Conservation (phyloP, 352 stramenopile genomes). For the Peronospora farinosa region DNA sequence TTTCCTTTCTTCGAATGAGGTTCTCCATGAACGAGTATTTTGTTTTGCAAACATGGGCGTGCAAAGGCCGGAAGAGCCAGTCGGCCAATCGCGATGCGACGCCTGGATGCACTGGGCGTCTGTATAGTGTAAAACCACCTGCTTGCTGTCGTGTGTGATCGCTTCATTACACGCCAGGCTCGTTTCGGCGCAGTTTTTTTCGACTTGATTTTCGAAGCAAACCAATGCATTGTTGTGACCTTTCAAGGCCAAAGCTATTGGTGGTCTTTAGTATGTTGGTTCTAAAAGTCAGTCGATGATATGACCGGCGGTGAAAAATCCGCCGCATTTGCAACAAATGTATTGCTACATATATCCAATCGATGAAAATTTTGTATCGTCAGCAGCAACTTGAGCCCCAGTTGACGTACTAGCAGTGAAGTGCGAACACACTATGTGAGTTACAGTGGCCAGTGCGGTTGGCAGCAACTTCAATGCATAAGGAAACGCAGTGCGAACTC, state of each 20-base stretch:
- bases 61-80: slow-evolving; percentile 28
- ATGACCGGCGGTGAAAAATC: slow-evolving; percentile 9
- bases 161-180: slow-evolving; percentile 2
- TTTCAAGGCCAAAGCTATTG: background rate
- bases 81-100: slow-evolving; percentile 24
- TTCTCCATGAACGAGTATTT: slow-evolving; percentile 12
- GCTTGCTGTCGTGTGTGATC: slow-evolving; percentile 13
- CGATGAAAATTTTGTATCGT: slow-evolving; percentile 25
- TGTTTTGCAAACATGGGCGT: slow-evolving; percentile 21
- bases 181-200: slow-evolving; percentile 27
- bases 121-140: slow-evolving; percentile 22
- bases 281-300: slow-evolving; percentile 20
- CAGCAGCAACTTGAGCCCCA: slow-evolving; percentile 6
- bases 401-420: slow-evolving; percentile 8
- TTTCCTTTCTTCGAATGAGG: slow-evolving; percentile 31
- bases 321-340: slow-evolving; percentile 15
- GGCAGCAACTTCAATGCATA: slow-evolving; percentile 19
- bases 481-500: slow-evolving; percentile 6
- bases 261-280: background rate
- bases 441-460: slow-evolving; percentile 1
- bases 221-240: background rate
- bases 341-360: slow-evolving; percentile 22
- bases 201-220: slow-evolving; percentile 1
- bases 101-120: slow-evolving; percentile 7
- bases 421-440: background rate